Conservation (phyloP, 257 asterid species). For the Primulina tabacum region DNA sequence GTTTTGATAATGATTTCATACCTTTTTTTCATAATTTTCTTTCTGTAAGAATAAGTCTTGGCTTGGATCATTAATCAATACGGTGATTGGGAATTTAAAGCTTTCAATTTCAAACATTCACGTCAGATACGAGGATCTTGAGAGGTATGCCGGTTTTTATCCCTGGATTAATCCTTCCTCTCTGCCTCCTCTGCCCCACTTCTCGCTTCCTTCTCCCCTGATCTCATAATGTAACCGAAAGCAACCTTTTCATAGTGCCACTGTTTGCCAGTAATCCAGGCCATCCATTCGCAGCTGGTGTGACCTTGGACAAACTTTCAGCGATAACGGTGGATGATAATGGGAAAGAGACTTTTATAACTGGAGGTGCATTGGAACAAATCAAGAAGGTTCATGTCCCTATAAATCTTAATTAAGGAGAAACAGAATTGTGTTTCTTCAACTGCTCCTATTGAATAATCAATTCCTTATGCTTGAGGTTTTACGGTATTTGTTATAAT, state of each 20-base stretch:
- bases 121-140: constrained; percentile 95
- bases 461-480: neutral
- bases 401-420: constrained; percentile 14
- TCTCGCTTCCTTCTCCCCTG: constrained; percentile 12
- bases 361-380: constrained; percentile 87
- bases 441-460: constrained; percentile 8
- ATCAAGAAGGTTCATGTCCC: constrained; percentile 70
- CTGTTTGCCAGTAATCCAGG: constrained; percentile 74
- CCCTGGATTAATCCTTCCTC: constrained; percentile 6
- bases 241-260: constrained; percentile 21
- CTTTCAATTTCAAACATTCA: constrained; percentile 92
- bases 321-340: constrained; percentile 88
- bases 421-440: neutral
- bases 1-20: constrained; percentile 28
- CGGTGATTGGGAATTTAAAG: constrained; percentile 93
- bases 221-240: constrained; percentile 19
- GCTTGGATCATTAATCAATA: constrained; percentile 94
- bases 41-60: constrained; percentile 74
- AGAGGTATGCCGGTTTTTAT: constrained; percentile 57
- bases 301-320: constrained; percentile 82
- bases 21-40: constrained; percentile 26
- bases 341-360: constrained; percentile 78
- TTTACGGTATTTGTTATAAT: neutral
- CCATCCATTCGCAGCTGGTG: constrained; percentile 91
- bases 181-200: neutral